Conservation (phyloP, 805 yeast genomes). For the Hanseniaspora pseudoguilliermondii region DNA sequence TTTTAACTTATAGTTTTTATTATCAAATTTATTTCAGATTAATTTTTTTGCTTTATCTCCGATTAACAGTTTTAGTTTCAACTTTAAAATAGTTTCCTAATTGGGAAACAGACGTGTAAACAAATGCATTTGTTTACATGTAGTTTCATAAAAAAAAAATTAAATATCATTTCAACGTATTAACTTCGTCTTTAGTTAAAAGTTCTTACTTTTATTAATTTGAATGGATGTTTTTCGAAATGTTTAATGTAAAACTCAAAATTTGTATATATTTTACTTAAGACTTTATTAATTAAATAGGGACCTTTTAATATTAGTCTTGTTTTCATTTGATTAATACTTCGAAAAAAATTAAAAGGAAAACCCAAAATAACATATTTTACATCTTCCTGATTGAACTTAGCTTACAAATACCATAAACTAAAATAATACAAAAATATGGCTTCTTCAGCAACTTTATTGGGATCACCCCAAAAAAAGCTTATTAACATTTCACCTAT, state of each 20-base stretch:
- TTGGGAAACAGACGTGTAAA: neutral
- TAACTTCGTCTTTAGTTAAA: neutral
- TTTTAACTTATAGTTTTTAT: too few species aligned
- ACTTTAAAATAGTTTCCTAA: neutral
- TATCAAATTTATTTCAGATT: too few species aligned
- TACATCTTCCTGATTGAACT: neutral
- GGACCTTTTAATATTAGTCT: too few species aligned
- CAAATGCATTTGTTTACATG: neutral
- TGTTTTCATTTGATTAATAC: too few species aligned
- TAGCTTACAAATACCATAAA: neutral
- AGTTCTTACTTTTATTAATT: neutral
- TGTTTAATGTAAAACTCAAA: too few species aligned
- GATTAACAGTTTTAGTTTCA: neutral
- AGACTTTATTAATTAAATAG: too few species aligned
- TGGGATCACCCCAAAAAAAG: constrained; percentile 14
- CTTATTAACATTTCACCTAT: constrained; percentile 15
- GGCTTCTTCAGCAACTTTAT: constrained; percentile 2
- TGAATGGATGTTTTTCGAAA: neutral
- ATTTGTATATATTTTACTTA: too few species aligned
- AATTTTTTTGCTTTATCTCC: neutral
- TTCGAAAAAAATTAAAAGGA: too few species aligned
- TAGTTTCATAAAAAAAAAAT: neutral
- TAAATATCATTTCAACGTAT: neutral
- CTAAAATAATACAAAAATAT: neutral
- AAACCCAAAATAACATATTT: neutral